Evolutionary conservation across 2,329 filamentous ascomycete genomes (phyloP).

Genomic region (Fusarium algeriense): DNA sequence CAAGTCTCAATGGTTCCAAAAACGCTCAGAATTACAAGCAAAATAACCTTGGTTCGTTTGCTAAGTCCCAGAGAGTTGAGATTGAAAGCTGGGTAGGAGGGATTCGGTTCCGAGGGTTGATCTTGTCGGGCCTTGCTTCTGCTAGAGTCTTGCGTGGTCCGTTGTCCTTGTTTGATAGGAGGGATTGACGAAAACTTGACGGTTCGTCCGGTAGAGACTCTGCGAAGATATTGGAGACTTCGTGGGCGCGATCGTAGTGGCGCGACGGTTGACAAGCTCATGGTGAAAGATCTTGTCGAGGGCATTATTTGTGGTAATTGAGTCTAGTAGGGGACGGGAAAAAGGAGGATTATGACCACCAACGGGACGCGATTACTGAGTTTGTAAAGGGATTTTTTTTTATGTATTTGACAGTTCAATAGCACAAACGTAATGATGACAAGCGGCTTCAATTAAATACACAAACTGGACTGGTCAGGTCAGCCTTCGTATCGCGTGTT

Average conservation of each 20-base stretch:
- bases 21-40: slow-evolving; percentile 46
- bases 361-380: too few species aligned
- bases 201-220: accelerated
- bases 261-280: not conserved
- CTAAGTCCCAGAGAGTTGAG: slow-evolving; percentile 47
- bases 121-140: not conserved
- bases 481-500: slow-evolving; percentile 38
- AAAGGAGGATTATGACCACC: too few species aligned
- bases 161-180: accelerated
- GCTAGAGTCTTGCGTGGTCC: not conserved
- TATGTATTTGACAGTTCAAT: accelerated
- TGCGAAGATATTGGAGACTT: not conserved
- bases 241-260: not conserved
- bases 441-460: not conserved
- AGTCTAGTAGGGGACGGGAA: accelerated
- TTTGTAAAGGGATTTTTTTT: accelerated
- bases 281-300: not conserved
- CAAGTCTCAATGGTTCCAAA: slow-evolving; percentile 52
- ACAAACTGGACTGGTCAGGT: slow-evolving; percentile 48
- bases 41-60: slow-evolving; percentile 44
- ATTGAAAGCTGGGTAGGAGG: slow-evolving; percentile 43
- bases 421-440: too few species aligned
- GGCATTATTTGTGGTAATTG: not conserved
- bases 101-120: not conserved
- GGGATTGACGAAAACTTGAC: not conserved